Evolutionary conservation across 495 filamentous ascomycete species (phyloP).

Genomic region (Echria macrotheca): DNA sequence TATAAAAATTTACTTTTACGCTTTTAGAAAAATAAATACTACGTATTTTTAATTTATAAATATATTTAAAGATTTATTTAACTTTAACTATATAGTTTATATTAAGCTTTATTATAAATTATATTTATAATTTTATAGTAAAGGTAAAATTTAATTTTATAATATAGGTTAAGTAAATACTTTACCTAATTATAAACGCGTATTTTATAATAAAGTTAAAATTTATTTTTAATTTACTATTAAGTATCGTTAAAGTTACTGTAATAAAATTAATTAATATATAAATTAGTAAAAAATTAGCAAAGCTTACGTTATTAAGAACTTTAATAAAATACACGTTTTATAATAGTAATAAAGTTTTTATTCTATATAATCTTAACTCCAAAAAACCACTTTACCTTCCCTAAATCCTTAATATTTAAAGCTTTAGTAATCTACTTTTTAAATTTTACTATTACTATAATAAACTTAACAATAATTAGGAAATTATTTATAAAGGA

Average conservation of each 20-base stretch:
- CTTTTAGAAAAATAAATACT: not conserved
- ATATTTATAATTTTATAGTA: too few species aligned
- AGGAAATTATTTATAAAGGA: not conserved
- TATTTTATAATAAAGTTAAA: not conserved
- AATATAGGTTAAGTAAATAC: not conserved
- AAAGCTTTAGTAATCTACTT: not conserved
- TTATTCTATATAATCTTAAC: not conserved
- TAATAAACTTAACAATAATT: not conserved
- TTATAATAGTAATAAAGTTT: not conserved
- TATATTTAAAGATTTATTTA: not conserved
- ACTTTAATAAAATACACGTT: not conserved
- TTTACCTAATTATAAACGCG: not conserved
- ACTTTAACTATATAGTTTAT: too few species aligned
- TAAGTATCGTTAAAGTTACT: too few species aligned
- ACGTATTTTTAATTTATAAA: not conserved
- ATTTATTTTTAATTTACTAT: too few species aligned
- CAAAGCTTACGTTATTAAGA: not conserved
- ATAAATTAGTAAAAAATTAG: not conserved
- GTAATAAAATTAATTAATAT: not conserved
- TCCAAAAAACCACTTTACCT: not conserved
- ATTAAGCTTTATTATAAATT: too few species aligned
- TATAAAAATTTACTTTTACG: too few species aligned
- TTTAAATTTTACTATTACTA: not conserved
- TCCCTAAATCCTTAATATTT: not conserved
- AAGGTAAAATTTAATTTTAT: too few species aligned